Conservation (phyloP, 2,329 filamentous ascomycete species). For the Ophiocordyceps camponoti-leonardi region DNA sequence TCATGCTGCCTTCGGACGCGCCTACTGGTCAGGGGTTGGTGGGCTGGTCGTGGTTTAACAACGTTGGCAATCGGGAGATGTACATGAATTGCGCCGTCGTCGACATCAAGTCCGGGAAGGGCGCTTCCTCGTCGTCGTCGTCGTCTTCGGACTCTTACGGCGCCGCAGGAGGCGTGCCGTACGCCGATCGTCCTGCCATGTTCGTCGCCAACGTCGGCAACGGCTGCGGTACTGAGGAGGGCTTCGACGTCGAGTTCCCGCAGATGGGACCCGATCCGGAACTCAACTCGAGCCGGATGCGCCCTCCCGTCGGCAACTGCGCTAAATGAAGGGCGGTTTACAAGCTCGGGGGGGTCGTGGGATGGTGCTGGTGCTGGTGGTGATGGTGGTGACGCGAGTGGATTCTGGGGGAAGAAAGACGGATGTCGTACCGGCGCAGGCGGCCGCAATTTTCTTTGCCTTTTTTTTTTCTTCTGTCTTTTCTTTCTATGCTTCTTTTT, state of each 20-base stretch:
- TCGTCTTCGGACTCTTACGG: too few species aligned
- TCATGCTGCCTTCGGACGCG: conserved; percentile 47
- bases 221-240: conserved; percentile 39
- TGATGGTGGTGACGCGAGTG: neutral
- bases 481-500: neutral
- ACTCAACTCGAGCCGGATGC: conserved; percentile 16
- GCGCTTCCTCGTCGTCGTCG: neutral
- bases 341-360: neutral
- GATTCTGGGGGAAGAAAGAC: neutral
- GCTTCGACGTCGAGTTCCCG: conserved; percentile 45
- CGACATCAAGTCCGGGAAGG: conserved; percentile 27
- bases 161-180: conserved; percentile 7
- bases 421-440: neutral
- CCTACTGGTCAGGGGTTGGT: conserved; percentile 46
- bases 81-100: conserved; percentile 76
- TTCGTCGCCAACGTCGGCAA: conserved; percentile 54
- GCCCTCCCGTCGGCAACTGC: conserved; percentile 18
- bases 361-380: neutral
- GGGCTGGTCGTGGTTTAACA: conserved; percentile 66
- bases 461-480: neutral
- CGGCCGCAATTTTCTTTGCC: neutral
- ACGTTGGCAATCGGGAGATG: conserved; percentile 63
- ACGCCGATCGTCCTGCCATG: conserved; percentile 44
- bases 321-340: conserved; percentile 1
- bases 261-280: conserved; percentile 41